Conservation (phyloP, 164 flowering plant species). For the Stephania japonica region DNA sequence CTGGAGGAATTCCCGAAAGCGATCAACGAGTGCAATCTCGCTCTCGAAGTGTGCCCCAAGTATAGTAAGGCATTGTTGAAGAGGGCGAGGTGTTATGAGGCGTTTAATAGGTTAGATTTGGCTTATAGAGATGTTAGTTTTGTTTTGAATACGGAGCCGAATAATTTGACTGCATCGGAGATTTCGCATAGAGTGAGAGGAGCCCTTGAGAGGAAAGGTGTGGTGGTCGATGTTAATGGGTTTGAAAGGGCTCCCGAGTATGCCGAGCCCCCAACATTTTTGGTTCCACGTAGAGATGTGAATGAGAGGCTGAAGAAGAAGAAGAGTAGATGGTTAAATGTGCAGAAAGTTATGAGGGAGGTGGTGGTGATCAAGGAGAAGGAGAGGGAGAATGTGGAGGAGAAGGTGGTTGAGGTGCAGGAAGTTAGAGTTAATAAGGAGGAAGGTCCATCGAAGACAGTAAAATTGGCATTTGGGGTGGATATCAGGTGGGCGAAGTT, state of each 20-base stretch:
- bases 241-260: constrained; percentile 34
- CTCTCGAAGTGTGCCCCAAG: constrained; percentile 71
- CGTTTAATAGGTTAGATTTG: constrained; percentile 60
- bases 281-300: constrained; percentile 14
- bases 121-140: constrained; percentile 61
- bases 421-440: too few relatives aligned
- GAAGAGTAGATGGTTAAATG: constrained; percentile 16
- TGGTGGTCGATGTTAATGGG: constrained; percentile 28
- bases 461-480: constrained; percentile 74
- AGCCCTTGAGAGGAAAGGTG: constrained; percentile 37
- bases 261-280: constrained; percentile 27
- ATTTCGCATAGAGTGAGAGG: constrained; percentile 50
- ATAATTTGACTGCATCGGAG: constrained; percentile 66
- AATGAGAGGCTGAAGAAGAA: constrained; percentile 47
- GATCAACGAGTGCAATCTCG: constrained; percentile 78
- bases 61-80: constrained; percentile 79
- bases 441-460: neutral
- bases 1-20: constrained; percentile 66
- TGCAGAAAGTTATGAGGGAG: neutral
- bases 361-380: neutral
- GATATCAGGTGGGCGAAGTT: constrained; percentile 85
- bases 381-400: constrained; percentile 35
- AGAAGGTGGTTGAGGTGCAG: constrained; percentile 52
- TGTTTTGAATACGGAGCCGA: constrained; percentile 58
- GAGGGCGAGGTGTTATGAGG: constrained; percentile 81